phyloP scores from a whole-genome alignment of 1,284 basidiomycete genomes.

The Omphalotus olearius region DNA sequence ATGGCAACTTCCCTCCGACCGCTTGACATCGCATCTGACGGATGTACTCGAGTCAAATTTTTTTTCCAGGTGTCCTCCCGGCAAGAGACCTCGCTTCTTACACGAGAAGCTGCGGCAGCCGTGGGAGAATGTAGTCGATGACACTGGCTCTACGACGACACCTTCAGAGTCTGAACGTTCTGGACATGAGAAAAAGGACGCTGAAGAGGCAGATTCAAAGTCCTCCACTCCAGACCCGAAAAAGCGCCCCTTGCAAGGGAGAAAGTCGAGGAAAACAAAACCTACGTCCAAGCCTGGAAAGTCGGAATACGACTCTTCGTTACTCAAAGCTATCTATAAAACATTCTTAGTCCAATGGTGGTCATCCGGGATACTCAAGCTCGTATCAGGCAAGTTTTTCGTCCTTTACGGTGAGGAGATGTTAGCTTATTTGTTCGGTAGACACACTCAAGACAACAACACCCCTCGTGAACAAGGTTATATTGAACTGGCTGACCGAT shows the following conservation, averaged over 20 bases:
- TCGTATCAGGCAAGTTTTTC: slow-evolving; percentile 43
- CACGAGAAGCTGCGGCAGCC: slow-evolving; percentile 15
- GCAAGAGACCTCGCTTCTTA: slow-evolving; percentile 34
- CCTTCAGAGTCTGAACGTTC: neutral
- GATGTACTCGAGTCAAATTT: slow-evolving; percentile 42
- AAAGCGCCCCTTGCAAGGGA: neutral
- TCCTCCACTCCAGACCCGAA: neutral
- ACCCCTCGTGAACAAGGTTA: slow-evolving; percentile 57
- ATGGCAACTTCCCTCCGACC: slow-evolving; percentile 41
- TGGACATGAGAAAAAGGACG: neutral
- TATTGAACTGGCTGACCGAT: slow-evolving; percentile 58
- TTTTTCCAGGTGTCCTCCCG: slow-evolving; percentile 44
- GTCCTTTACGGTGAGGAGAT: neutral
- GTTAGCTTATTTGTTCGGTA: slow-evolving; percentile 17
- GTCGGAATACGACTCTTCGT: slow-evolving; percentile 46
- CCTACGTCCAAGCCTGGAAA: slow-evolving; percentile 13
- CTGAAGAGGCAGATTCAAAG: neutral
- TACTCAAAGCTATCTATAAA: slow-evolving; percentile 54
- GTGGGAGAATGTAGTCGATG: slow-evolving; percentile 3
- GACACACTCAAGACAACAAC: slow-evolving; percentile 58
- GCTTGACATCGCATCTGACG: slow-evolving; percentile 36
- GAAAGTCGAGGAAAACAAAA: neutral
- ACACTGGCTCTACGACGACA: neutral
- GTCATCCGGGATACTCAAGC: slow-evolving; percentile 49
- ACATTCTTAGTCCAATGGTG: slow-evolving; percentile 54